Evolutionary conservation across 495 filamentous ascomycete genomes (phyloP).

Genomic region (Xylaria palmicola): DNA sequence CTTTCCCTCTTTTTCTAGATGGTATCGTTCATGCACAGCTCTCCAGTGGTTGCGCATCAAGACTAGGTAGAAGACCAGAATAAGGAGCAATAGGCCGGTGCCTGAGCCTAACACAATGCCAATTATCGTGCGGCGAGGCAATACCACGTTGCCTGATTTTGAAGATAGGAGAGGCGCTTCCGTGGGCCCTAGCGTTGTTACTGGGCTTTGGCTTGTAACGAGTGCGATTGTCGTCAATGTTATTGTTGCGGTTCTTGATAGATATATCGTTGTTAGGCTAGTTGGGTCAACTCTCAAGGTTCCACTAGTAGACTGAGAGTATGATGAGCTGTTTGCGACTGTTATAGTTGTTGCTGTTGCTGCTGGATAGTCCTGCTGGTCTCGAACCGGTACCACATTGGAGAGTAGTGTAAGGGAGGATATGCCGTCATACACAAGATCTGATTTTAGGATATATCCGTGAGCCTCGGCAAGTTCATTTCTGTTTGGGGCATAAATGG

Average conservation of each 20-base stretch:
- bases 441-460: background rate
- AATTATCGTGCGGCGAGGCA: background rate
- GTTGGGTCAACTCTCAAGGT: background rate
- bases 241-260: background rate
- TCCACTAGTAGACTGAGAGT: background rate
- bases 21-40: background rate
- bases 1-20: background rate
- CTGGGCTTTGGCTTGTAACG: background rate
- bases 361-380: conserved; percentile 5
- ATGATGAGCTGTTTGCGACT: background rate
- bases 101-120: background rate
- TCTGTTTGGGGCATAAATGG: background rate
- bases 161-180: background rate
- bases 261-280: conserved; percentile 1
- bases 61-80: conserved; percentile 6
- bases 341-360: background rate
- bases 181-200: background rate
- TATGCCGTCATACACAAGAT: background rate
- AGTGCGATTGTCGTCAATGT: conserved; percentile 3
- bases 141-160: background rate
- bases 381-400: background rate
- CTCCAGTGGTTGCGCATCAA: conserved; percentile 4
- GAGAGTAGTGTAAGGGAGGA: background rate
- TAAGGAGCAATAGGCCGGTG: background rate
- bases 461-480: background rate